phyloP scores from a whole-genome alignment of 116 monocot genomes.

The Trichopus zeylanicus region DNA sequence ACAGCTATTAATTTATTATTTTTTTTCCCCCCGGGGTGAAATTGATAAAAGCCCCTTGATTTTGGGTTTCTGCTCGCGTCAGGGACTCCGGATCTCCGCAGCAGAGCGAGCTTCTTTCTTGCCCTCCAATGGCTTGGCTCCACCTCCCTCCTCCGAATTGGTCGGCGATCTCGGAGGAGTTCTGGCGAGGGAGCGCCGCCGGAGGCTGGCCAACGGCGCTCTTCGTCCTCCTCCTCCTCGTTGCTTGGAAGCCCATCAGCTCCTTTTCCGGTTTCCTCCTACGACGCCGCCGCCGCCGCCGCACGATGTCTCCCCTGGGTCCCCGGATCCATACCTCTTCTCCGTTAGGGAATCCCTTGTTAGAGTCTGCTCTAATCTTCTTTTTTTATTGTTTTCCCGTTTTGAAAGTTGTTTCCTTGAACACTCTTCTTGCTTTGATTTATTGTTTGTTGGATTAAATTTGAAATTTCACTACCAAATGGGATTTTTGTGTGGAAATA shows the following conservation, averaged over 20 bases:
- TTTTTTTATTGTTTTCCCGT: neutral
- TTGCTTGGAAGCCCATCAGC: slow-evolving; percentile 25
- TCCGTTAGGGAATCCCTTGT: neutral
- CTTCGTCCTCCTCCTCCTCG: slow-evolving; percentile 38
- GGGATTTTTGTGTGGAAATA: too few relatives aligned
- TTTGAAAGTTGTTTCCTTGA: neutral
- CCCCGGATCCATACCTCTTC: neutral
- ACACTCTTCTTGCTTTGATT: neutral
- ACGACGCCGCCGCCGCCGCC: slow-evolving; percentile 1
- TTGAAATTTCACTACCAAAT: too few relatives aligned
- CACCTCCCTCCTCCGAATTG: neutral
- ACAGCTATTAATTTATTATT: too few relatives aligned
- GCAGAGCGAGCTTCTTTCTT: too few relatives aligned
- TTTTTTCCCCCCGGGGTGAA: too few relatives aligned
- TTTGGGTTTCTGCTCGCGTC: too few relatives aligned
- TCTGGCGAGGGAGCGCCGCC: slow-evolving; percentile 19
- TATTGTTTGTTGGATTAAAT: neutral
- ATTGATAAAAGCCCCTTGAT: too few relatives aligned
- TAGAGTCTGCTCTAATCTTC: slow-evolving; percentile 5
- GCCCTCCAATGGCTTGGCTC: neutral
- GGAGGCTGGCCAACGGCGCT: slow-evolving; percentile 50
- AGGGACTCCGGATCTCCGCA: too few relatives aligned
- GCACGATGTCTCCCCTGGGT: neutral
- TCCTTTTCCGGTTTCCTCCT: slow-evolving; percentile 13
- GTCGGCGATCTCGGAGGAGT: slow-evolving; percentile 11